Percentiles rank a stretch among this genome's conserved stretches.
phyloP scores from a whole-genome alignment of 768 basidiomycete genomes.

The Candolleomyces eurysporus region DNA sequence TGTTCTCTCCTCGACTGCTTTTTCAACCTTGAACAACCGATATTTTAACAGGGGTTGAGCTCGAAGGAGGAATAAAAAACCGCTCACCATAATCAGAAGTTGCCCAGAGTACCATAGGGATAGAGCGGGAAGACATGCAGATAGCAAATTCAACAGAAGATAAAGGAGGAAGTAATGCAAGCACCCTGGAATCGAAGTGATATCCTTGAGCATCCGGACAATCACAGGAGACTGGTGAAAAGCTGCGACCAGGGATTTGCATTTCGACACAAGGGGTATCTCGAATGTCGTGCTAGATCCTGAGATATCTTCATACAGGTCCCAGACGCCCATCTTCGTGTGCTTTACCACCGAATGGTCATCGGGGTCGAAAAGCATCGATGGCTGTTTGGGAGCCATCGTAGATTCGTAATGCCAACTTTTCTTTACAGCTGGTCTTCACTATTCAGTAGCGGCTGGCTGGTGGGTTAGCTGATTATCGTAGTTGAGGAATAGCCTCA shows the following conservation, averaged over 20 bases:
- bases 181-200: conserved; percentile 52
- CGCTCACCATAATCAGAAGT: conserved; percentile 56
- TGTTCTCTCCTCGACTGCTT: conserved; percentile 58
- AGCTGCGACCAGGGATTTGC: conserved; percentile 48
- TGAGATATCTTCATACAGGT: conserved; percentile 63
- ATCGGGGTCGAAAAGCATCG: conserved; percentile 28
- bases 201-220: conserved; percentile 63
- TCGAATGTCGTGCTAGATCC: conserved; percentile 27
- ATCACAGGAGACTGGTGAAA: conserved; percentile 51
- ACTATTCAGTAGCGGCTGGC: no score
- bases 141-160: conserved; percentile 47
- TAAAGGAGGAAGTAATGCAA: conserved; percentile 47
- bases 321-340: conserved; percentile 69
- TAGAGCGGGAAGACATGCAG: conserved; percentile 34
- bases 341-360: conserved; percentile 49
- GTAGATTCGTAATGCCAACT: no score
- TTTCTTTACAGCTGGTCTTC: no score
- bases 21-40: conserved; percentile 50
- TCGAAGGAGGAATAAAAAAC: no score
- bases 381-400: not conserved
- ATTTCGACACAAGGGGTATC: conserved; percentile 38
- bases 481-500: no score
- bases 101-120: conserved; percentile 70
- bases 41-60: no score
- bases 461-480: no score